phyloP scores from a whole-genome alignment of 208 protist species.

The Leishmania amazonensis region DNA sequence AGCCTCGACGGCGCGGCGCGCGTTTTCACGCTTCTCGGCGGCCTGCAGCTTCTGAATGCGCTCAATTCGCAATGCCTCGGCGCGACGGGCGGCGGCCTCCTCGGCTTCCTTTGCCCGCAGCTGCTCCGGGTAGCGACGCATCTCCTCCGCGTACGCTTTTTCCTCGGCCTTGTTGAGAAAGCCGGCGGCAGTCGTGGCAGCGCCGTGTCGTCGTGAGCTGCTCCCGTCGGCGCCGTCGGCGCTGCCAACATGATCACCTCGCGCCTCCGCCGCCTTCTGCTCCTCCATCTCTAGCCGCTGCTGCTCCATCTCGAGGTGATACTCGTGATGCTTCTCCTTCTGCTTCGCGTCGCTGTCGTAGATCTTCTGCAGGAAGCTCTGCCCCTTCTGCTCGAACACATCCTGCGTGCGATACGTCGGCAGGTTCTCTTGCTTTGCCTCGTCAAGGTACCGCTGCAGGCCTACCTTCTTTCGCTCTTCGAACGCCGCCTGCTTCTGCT shows the following conservation, averaged over 20 bases:
- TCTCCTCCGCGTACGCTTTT: constrained; percentile 59
- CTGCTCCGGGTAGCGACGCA: constrained; percentile 55
- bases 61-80: constrained; percentile 45
- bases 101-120: constrained; percentile 46
- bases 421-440: constrained; percentile 13
- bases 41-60: constrained; percentile 69
- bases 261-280: constrained; percentile 12
- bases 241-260: not conserved
- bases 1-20: constrained; percentile 36
- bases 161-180: constrained; percentile 71
- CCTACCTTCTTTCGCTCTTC: constrained; percentile 52
- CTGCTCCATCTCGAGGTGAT: constrained; percentile 11
- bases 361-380: constrained; percentile 56
- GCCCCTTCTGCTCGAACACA: constrained; percentile 58
- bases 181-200: constrained; percentile 50
- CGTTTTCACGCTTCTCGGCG: constrained; percentile 64
- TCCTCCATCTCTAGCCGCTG: constrained; percentile 10
- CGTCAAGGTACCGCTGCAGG: constrained; percentile 33
- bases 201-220: constrained; percentile 18
- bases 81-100: constrained; percentile 35
- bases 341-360: constrained; percentile 34
- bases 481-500: constrained; percentile 52
- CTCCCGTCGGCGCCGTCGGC: not conserved
- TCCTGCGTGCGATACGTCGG: constrained; percentile 74
- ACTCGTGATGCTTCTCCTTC: constrained; percentile 15